phyloP scores from a whole-genome alignment of 208 protist species.

The Acanthamoeba pearcei region DNA sequence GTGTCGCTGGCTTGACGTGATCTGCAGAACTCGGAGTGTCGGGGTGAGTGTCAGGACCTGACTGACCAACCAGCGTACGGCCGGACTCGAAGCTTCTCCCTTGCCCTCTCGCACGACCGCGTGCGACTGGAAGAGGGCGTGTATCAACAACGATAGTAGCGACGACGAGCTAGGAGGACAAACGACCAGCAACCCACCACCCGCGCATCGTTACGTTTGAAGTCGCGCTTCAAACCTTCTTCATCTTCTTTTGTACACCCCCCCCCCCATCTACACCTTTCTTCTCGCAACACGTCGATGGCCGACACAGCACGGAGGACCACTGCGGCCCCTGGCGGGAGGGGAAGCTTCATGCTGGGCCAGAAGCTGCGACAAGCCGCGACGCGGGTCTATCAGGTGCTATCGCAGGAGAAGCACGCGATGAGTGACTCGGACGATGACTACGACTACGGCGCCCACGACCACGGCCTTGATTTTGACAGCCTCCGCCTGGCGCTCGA shows the following conservation, averaged over 20 bases:
- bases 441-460: not conserved
- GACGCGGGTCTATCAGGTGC: not conserved
- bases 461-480: too few species aligned
- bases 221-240: not conserved
- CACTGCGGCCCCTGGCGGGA: not conserved
- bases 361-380: slow-evolving; percentile 14
- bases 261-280: not conserved
- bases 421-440: slow-evolving; percentile 6
- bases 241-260: too few species aligned
- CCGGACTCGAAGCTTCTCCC: too few species aligned
- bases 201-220: not conserved
- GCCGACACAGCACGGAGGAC: not conserved
- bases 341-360: not conserved
- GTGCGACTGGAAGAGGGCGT: too few species aligned
- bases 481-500: slow-evolving; percentile 1
- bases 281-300: not conserved
- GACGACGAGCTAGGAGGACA: not conserved
- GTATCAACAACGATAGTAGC: not conserved
- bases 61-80: not conserved
- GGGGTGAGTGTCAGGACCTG: not conserved
- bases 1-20: not conserved
- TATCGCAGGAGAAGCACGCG: slow-evolving; percentile 35
- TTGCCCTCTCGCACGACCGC: not conserved
- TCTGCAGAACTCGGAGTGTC: not conserved
- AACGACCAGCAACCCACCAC: not conserved